These are phyloP conservation scores for Eucalyptus lansdowneana DNA, from an alignment of 345 rosid genomes.

Conservation along the genomic window DNA sequence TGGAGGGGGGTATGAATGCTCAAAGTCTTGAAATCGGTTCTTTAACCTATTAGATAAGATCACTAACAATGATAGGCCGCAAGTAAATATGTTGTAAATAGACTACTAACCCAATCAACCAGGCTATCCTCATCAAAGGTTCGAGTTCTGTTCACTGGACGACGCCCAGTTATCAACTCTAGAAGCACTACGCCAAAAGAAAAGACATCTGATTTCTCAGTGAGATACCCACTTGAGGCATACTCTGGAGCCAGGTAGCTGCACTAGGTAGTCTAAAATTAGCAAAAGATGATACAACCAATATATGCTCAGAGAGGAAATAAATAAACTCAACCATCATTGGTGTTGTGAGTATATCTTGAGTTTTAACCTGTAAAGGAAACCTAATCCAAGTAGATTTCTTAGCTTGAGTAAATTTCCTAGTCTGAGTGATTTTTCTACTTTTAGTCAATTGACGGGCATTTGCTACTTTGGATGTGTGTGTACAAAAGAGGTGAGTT, in stretches of 20 bases:
- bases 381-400: too few relatives aligned
- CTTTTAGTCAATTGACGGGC: too few relatives aligned
- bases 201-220: constrained; percentile 77
- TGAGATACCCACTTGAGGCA: constrained; percentile 75
- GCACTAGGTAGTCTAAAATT: not conserved
- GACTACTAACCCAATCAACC: constrained; percentile 72
- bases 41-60: not conserved
- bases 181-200: constrained; percentile 84
- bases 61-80: not conserved
- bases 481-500: too few relatives aligned
- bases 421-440: too few relatives aligned
- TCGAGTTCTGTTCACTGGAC: constrained; percentile 43
- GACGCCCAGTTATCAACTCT: constrained; percentile 68
- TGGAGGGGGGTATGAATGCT: not conserved
- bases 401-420: too few relatives aligned
- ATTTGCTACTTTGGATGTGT: too few relatives aligned
- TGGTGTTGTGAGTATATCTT: too few relatives aligned
- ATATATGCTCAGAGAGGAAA: not conserved
- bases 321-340: not conserved
- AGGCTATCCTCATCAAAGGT: constrained; percentile 58
- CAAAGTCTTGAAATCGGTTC: not conserved
- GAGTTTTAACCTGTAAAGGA: too few relatives aligned
- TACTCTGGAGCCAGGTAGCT: constrained; percentile 93
- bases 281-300: not conserved
- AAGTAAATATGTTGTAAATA: not conserved